phyloP scores from a whole-genome alignment of 352 stramenopile species.

The Phytophthora parvispora region DNA sequence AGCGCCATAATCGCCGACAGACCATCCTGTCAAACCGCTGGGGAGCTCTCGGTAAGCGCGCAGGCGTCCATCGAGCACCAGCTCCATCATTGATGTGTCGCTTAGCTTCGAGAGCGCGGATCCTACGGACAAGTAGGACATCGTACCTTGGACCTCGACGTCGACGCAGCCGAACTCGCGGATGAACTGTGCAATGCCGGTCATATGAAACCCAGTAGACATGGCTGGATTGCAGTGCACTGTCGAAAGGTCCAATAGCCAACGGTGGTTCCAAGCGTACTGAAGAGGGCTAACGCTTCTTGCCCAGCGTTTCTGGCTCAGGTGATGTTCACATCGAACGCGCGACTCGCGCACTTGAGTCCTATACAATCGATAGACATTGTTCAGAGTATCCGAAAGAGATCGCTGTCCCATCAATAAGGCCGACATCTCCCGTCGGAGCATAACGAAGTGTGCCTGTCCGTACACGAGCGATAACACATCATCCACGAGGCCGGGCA shows the following conservation, averaged over 20 bases:
- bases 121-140: constrained; percentile 1
- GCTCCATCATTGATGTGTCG: constrained; percentile 11
- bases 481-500: constrained; percentile 35
- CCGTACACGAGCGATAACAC: constrained; percentile 34
- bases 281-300: too few species aligned
- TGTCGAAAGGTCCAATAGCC: too few species aligned
- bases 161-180: constrained; percentile 20
- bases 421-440: constrained; percentile 12
- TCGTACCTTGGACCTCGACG: not conserved
- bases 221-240: too few species aligned
- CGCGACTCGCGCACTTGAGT: constrained; percentile 4
- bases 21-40: constrained; percentile 2
- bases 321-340: too few species aligned
- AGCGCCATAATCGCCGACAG: not conserved
- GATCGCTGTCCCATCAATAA: constrained; percentile 11
- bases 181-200: constrained; percentile 1
- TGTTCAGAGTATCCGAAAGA: not conserved
- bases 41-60: constrained; percentile 15
- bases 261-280: not conserved
- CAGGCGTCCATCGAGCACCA: constrained; percentile 28
- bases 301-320: not conserved
- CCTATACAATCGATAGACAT: constrained; percentile 6
- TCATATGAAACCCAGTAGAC: too few species aligned
- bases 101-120: not conserved
- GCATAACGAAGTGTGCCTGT: constrained; percentile 5